Percentiles rank a stretch among this genome's conserved stretches.
phyloP scores from a whole-genome alignment of 164 flowering plant species.

The Taxillus chinensis region DNA sequence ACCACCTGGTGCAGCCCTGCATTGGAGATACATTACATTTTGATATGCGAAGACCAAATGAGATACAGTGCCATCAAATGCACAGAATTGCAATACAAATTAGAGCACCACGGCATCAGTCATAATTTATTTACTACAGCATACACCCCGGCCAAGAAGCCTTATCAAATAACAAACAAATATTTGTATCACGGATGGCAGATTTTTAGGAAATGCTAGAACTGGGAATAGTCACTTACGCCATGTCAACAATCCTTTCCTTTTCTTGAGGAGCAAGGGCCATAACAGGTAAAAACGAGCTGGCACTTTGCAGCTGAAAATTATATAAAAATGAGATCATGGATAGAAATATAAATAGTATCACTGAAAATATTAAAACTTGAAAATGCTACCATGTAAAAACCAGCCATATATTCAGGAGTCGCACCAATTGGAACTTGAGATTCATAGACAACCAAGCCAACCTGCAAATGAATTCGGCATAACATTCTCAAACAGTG shows the following conservation, averaged over 20 bases:
- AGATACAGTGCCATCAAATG: no score
- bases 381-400: conserved; percentile 60
- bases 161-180: not conserved
- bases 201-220: no score
- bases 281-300: conserved; percentile 98
- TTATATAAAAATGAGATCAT: conserved; percentile 3
- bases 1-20: conserved; percentile 99
- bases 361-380: not conserved
- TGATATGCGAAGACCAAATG: no score
- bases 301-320: conserved; percentile 87
- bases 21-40: conserved; percentile 7
- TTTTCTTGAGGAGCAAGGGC: conserved; percentile 98
- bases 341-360: not conserved
- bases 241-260: conserved; percentile 86
- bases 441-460: conserved; percentile 87
- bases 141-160: not conserved
- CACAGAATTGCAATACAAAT: no score
- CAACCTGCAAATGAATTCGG: conserved; percentile 51
- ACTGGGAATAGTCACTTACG: conserved; percentile 45
- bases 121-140: not conserved
- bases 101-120: not conserved
- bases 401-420: conserved; percentile 99
- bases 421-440: conserved; percentile 99
- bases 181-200: not conserved
- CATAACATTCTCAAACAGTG: not conserved